phyloP scores from a whole-genome alignment of 2,329 filamentous ascomycete genomes.

The Rhynchosporium agropyri region DNA sequence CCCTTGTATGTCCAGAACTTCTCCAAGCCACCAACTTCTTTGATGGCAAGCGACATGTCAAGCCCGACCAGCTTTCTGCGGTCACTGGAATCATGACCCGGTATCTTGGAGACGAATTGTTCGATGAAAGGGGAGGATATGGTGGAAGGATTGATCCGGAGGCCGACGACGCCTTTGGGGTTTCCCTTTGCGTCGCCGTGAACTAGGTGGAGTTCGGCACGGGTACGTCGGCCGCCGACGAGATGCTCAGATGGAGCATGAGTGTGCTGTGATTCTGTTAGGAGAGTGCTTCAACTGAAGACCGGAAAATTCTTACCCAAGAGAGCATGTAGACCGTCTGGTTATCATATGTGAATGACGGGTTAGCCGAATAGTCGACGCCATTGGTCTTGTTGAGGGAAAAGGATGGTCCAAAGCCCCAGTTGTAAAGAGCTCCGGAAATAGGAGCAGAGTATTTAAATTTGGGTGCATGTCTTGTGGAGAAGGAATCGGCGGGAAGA shows the following conservation, averaged over 20 bases:
- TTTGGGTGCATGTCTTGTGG: slow-evolving; percentile 2
- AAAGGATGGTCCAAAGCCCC: slow-evolving; percentile 10
- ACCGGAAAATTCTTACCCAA: slow-evolving; percentile 1
- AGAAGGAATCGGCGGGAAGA: slow-evolving; percentile 5
- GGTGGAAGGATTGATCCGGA: slow-evolving; percentile 5
- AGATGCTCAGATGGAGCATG: slow-evolving; percentile 18
- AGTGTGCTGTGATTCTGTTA: slow-evolving; percentile 11
- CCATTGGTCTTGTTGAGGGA: slow-evolving; percentile 12
- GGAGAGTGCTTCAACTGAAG: background rate
- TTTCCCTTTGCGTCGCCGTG: slow-evolving; percentile 10
- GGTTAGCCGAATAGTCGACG: slow-evolving; percentile 13
- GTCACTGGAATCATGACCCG: background rate
- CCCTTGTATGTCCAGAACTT: slow-evolving; percentile 23
- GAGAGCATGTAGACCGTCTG: slow-evolving; percentile 10
- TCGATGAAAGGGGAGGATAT: slow-evolving; percentile 10
- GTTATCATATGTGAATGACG: slow-evolving; percentile 15
- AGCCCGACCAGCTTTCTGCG: background rate
- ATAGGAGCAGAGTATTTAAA: slow-evolving; percentile 6
- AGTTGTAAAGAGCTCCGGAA: slow-evolving; percentile 12
- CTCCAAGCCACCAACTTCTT: slow-evolving; percentile 13
- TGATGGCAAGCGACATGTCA: slow-evolving; percentile 14
- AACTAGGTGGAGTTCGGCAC: slow-evolving; percentile 19
- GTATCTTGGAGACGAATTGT: background rate
- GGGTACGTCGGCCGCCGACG: background rate
- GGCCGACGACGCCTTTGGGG: slow-evolving; percentile 17